Conservation (phyloP, 306 rosid species). For the Quercus engelmannii region DNA sequence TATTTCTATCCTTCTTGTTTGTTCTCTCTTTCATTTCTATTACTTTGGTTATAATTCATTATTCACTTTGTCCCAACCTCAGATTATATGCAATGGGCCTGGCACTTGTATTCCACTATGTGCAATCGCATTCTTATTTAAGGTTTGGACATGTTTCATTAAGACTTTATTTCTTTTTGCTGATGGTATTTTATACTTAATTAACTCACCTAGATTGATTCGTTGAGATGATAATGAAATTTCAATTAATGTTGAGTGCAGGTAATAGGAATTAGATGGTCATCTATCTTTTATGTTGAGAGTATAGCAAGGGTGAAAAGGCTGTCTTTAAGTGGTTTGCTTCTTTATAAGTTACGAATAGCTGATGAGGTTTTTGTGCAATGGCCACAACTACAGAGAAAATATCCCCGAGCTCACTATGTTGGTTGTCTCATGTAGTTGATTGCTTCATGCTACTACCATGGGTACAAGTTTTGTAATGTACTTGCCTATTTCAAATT, state of each 20-base stretch:
- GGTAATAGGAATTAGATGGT: constrained; percentile 81
- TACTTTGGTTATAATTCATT: background rate
- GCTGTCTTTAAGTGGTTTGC: constrained; percentile 84
- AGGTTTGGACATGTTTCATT: constrained; percentile 42
- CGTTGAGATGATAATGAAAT: constrained; percentile 13
- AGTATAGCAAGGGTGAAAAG: constrained; percentile 72
- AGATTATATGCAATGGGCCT: constrained; percentile 96
- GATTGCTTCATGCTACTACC: constrained; percentile 5
- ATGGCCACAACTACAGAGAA: constrained; percentile 73
- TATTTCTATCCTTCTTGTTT: constrained; percentile 5
- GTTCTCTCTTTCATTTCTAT: background rate
- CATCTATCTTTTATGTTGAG: constrained; percentile 47
- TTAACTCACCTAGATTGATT: background rate
- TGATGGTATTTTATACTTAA: too few relatives aligned
- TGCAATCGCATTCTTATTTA: constrained; percentile 42
- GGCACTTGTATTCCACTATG: constrained; percentile 78
- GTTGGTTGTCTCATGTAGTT: constrained; percentile 33
- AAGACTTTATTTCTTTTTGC: background rate
- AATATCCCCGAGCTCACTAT: background rate
- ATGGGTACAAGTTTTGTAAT: background rate
- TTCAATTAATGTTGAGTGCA: constrained; percentile 24
- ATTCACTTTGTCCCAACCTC: background rate
- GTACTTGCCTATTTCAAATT: too few relatives aligned
- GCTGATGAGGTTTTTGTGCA: constrained; percentile 92
- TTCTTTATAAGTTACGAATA: constrained; percentile 70